phyloP scores from a whole-genome alignment of 495 filamentous ascomycete species.

The Daldinia caldariorum region DNA sequence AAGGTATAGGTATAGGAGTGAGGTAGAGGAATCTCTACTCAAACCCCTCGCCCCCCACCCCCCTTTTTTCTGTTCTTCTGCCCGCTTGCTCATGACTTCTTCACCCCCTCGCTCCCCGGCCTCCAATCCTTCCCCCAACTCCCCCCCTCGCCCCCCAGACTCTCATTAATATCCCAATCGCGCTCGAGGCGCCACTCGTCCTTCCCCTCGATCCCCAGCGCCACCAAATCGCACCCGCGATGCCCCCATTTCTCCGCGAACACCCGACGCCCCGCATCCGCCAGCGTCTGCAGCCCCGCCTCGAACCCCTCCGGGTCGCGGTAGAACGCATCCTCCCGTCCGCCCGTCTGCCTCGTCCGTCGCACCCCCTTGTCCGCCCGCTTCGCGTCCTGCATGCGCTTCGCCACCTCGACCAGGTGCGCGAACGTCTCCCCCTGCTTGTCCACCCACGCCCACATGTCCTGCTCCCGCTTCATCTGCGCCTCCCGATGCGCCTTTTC shows the following conservation, averaged over 20 bases:
- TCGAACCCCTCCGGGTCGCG: slow-evolving; percentile 64
- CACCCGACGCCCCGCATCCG: slow-evolving; percentile 60
- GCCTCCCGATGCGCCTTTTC: slow-evolving; percentile 40
- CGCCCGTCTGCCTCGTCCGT: slow-evolving; percentile 60
- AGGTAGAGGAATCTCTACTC: background rate
- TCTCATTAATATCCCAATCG: slow-evolving; percentile 49
- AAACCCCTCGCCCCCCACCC: background rate
- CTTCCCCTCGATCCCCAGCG: slow-evolving; percentile 44
- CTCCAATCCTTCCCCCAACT: slow-evolving; percentile 46
- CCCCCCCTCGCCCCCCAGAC: slow-evolving; percentile 35
- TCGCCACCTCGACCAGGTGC: slow-evolving; percentile 47
- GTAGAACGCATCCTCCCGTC: slow-evolving; percentile 67
- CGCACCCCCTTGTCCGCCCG: slow-evolving; percentile 43
- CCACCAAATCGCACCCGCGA: slow-evolving; percentile 43
- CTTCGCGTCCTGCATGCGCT: slow-evolving; percentile 52
- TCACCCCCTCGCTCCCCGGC: slow-evolving; percentile 16
- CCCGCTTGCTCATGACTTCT: background rate
- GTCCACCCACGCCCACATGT: slow-evolving; percentile 45
- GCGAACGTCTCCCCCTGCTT: slow-evolving; percentile 52
- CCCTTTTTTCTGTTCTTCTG: background rate
- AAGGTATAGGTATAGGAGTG: too few species aligned
- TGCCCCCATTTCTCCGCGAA: slow-evolving; percentile 68
- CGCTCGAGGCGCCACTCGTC: slow-evolving; percentile 52
- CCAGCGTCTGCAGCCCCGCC: slow-evolving; percentile 57
- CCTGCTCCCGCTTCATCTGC: slow-evolving; percentile 45